Percentiles rank a stretch among this genome's conserved stretches.
These are phyloP conservation scores for Ceratobasidium sp. DNA, from an alignment of 1,284 basidiomycete genomes.

Conservation along the genomic window DNA sequence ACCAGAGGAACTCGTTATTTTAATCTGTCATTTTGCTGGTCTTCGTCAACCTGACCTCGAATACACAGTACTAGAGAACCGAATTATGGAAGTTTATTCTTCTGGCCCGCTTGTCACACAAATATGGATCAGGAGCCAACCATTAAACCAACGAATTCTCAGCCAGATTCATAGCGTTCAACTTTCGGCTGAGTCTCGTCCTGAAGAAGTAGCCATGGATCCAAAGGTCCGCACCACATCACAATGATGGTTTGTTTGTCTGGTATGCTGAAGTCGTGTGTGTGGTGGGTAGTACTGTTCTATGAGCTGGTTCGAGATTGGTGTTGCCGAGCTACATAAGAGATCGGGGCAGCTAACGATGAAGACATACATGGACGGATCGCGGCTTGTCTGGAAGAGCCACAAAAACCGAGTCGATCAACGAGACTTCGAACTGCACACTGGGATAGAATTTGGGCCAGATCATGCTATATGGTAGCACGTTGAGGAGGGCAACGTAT, in stretches of 20 bases:
- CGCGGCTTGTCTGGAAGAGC: slow-evolving; percentile 10
- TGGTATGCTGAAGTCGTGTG: not conserved
- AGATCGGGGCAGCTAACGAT: not conserved
- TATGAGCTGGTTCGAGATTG: slow-evolving; percentile 28
- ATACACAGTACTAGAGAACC: not conserved
- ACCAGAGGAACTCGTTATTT: slow-evolving; percentile 25
- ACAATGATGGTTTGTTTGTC: not conserved
- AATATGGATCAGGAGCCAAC: slow-evolving; percentile 7
- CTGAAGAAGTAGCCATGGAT: slow-evolving; percentile 2
- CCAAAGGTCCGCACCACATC: not conserved
- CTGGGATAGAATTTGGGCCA: not conserved
- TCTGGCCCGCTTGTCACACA: not conserved
- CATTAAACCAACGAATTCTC: slow-evolving; percentile 8
- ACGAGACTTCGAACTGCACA: not conserved
- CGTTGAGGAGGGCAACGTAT: slow-evolving; percentile 22
- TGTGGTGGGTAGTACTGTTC: not conserved
- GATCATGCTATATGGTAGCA: slow-evolving; percentile 13
- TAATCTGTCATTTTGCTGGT: slow-evolving; percentile 26
- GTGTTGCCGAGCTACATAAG: slow-evolving; percentile 2
- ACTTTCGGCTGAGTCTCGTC: slow-evolving; percentile 2
- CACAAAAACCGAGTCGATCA: slow-evolving; percentile 6
- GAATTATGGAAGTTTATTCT: not conserved
- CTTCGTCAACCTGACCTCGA: not conserved
- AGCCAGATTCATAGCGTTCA: slow-evolving; percentile 26
- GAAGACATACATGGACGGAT: not conserved